Conservation (phyloP, 768 basidiomycete species). For the Trametes gibbosa region DNA sequence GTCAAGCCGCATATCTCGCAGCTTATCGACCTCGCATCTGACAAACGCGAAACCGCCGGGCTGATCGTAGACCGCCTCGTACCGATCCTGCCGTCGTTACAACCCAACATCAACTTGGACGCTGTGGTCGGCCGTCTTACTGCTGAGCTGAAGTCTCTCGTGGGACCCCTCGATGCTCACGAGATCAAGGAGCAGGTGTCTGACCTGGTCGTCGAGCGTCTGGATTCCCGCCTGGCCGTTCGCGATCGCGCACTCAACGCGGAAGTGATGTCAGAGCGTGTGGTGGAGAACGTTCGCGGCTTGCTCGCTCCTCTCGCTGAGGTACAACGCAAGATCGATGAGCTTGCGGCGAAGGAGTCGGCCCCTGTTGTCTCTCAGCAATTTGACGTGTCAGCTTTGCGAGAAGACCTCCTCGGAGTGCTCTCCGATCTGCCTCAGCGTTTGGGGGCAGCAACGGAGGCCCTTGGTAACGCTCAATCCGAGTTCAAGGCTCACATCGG, state of each 20-base stretch:
- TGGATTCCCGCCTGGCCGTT: slow-evolving; percentile 77
- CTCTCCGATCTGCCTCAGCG: slow-evolving; percentile 49
- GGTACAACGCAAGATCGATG: slow-evolving; percentile 22
- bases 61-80: slow-evolving; percentile 73
- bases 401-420: slow-evolving; percentile 30
- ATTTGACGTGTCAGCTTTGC: slow-evolving; percentile 19
- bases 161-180: slow-evolving; percentile 77
- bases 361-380: background rate
- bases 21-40: slow-evolving; percentile 84
- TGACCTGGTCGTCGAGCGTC: slow-evolving; percentile 81
- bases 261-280: slow-evolving; percentile 53
- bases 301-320: slow-evolving; percentile 37
- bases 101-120: slow-evolving; percentile 46
- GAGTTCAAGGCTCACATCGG: slow-evolving; percentile 20
- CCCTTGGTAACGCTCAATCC: slow-evolving; percentile 35
- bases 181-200: slow-evolving; percentile 89
- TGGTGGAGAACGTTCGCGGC: slow-evolving; percentile 51
- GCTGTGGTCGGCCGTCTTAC: slow-evolving; percentile 58
- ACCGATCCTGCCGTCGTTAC: slow-evolving; percentile 56
- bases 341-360: slow-evolving; percentile 8
- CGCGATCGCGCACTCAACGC: slow-evolving; percentile 70
- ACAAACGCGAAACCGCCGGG: slow-evolving; percentile 83
- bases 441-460: slow-evolving; percentile 43
- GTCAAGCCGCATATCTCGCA: slow-evolving; percentile 89
- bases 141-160: slow-evolving; percentile 65